Percentiles rank a stretch among this genome's conserved stretches.
phyloP scores from a whole-genome alignment of 2,329 filamentous ascomycete species.

The Hypomyces perniciosus region DNA sequence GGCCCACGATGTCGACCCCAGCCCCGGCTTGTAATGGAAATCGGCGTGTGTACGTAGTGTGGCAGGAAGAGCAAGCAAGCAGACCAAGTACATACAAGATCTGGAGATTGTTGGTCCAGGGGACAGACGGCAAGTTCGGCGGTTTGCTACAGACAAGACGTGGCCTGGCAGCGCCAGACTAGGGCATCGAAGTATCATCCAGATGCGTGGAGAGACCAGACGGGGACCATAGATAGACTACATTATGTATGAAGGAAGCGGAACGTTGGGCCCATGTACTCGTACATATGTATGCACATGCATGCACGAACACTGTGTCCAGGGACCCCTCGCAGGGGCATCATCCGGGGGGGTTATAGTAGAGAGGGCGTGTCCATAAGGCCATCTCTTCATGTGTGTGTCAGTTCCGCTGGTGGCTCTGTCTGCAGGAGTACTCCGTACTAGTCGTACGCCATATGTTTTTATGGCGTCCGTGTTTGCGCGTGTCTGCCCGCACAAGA shows the following conservation, averaged over 20 bases:
- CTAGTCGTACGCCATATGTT: too few relatives aligned
- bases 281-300: slow-evolving; percentile 6
- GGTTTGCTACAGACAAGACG: slow-evolving; percentile 10
- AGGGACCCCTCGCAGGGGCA: slow-evolving; percentile 10
- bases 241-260: slow-evolving; percentile 11
- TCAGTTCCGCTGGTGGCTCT: slow-evolving; percentile 5
- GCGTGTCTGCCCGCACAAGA: background rate
- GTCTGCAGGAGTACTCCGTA: background rate
- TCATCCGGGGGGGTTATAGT: slow-evolving; percentile 5
- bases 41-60: slow-evolving; percentile 2
- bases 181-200: slow-evolving; percentile 12
- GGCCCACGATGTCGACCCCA: background rate
- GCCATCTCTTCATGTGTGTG: slow-evolving; percentile 1
- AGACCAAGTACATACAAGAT: slow-evolving; percentile 11
- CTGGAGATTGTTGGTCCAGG: slow-evolving; percentile 11
- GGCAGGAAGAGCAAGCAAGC: slow-evolving; percentile 7
- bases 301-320: slow-evolving; percentile 13
- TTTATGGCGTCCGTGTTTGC: slow-evolving; percentile 10
- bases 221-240: slow-evolving; percentile 2
- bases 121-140: slow-evolving; percentile 12
- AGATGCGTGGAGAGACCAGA: slow-evolving; percentile 8
- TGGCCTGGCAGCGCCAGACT: slow-evolving; percentile 10
- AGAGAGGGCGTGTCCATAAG: slow-evolving; percentile 2
- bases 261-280: slow-evolving; percentile 9
- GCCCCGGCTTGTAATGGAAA: slow-evolving; percentile 4